Evolutionary conservation across 441 rosid species (phyloP).

Genomic region (Raphanus hybrid): DNA sequence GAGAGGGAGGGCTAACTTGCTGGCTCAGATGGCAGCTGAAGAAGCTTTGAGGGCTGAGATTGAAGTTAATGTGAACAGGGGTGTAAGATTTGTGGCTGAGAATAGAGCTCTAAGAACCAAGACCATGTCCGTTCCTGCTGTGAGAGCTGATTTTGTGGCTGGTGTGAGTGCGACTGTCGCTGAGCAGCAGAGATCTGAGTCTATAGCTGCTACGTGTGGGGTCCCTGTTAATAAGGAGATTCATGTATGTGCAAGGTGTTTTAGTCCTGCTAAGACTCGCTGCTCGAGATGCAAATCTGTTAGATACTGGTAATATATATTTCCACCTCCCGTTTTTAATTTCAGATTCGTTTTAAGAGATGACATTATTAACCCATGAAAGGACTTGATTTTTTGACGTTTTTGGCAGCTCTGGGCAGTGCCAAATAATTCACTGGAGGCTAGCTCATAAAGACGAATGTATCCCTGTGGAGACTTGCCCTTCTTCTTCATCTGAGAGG

Average conservation of each 20-base stretch:
- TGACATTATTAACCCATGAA: slow-evolving; percentile 11
- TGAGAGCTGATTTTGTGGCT: slow-evolving; percentile 29
- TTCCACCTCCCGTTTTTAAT: neutral
- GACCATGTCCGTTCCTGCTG: slow-evolving; percentile 14
- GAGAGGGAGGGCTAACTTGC: slow-evolving; percentile 63
- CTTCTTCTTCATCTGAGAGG: slow-evolving; percentile 51
- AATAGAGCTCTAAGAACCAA: slow-evolving; percentile 30
- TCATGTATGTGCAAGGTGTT: slow-evolving; percentile 76
- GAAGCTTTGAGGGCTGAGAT: slow-evolving; percentile 71
- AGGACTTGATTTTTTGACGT: slow-evolving; percentile 15
- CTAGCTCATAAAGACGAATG: slow-evolving; percentile 77
- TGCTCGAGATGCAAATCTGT: slow-evolving; percentile 91
- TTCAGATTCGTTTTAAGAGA: no score
- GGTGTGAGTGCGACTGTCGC: slow-evolving; percentile 20
- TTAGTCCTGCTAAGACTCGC: slow-evolving; percentile 80
- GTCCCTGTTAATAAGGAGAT: slow-evolving; percentile 49
- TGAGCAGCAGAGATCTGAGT: slow-evolving; percentile 26
- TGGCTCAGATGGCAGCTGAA: slow-evolving; percentile 80
- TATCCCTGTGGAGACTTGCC: slow-evolving; percentile 50
- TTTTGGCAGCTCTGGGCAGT: slow-evolving; percentile 77
- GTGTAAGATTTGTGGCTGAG: slow-evolving; percentile 34
- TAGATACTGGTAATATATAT: slow-evolving; percentile 78
- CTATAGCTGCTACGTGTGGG: slow-evolving; percentile 46
- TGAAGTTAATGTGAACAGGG: slow-evolving; percentile 20
- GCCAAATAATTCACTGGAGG: slow-evolving; percentile 96